Evolutionary conservation across 129 eudicot species (phyloP).

Genomic region (Silybum marianum): DNA sequence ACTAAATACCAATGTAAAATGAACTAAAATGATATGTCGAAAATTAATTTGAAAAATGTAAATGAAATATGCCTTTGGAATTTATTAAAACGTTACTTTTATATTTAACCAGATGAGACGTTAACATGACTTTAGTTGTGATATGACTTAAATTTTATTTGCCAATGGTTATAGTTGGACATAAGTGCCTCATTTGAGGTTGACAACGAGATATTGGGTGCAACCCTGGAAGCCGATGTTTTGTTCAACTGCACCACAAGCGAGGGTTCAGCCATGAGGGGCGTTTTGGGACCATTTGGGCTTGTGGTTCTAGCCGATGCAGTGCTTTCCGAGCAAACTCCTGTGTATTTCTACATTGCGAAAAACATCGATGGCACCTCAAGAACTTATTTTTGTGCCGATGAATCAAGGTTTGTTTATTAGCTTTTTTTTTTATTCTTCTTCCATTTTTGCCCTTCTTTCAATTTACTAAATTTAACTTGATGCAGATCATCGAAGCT

Average conservation of each 20-base stretch:
- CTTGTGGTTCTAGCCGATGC: constrained; percentile 70
- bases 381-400: constrained; percentile 69
- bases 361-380: constrained; percentile 53
- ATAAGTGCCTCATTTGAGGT: constrained; percentile 59
- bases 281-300: constrained; percentile 79
- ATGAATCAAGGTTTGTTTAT: constrained; percentile 61
- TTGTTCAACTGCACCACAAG: constrained; percentile 65
- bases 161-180: constrained; percentile 58
- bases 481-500: constrained; percentile 68
- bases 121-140: not conserved
- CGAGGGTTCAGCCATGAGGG: constrained; percentile 57
- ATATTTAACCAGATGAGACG: not conserved
- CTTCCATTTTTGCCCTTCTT: constrained; percentile 1
- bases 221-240: constrained; percentile 39
- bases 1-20: not conserved
- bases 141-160: not conserved
- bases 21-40: not conserved
- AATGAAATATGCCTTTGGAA: too few species aligned
- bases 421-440: not conserved
- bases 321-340: constrained; percentile 57
- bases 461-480: not conserved
- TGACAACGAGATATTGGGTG: constrained; percentile 36
- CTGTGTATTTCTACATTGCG: constrained; percentile 71
- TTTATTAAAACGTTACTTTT: not conserved
- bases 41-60: too few species aligned